These are phyloP conservation scores for Ascochyta lentis DNA, from an alignment of 2,329 filamentous ascomycete species.

Conservation along the genomic window DNA sequence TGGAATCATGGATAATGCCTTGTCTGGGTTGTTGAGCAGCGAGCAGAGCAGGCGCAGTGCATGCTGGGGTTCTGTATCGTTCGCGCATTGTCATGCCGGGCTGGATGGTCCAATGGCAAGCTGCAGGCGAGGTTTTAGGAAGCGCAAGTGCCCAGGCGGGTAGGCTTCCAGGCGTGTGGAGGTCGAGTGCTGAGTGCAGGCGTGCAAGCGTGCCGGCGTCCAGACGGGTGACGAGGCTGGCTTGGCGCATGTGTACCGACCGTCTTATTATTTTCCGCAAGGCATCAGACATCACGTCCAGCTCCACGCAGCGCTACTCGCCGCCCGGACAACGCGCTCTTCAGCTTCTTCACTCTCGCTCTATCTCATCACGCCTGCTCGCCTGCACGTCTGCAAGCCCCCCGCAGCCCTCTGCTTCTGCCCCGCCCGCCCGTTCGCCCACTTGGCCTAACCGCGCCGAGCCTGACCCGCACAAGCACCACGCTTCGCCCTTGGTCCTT, in stretches of 20 bases:
- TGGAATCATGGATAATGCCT: too few species aligned
- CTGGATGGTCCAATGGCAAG: too few species aligned
- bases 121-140: too few species aligned
- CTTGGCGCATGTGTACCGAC: slow-evolving; percentile 31
- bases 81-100: too few species aligned
- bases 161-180: too few species aligned
- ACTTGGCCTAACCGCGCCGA: slow-evolving; percentile 8
- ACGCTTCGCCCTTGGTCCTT: slow-evolving; percentile 18
- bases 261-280: slow-evolving; percentile 46
- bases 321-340: slow-evolving; percentile 28
- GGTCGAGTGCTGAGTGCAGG: not conserved
- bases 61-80: too few species aligned
- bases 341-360: slow-evolving; percentile 22
- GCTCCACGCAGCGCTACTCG: slow-evolving; percentile 17
- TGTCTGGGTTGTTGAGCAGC: too few species aligned
- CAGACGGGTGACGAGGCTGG: slow-evolving; percentile 12
- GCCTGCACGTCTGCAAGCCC: not conserved
- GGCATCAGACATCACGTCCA: slow-evolving; percentile 42
- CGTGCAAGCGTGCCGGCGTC: not conserved
- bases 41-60: too few species aligned
- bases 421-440: slow-evolving; percentile 23
- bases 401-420: slow-evolving; percentile 25
- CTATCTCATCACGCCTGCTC: slow-evolving; percentile 35
- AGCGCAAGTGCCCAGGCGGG: too few species aligned
- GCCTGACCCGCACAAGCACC: slow-evolving; percentile 25